Evolutionary conservation across 345 rosid species (phyloP).

Genomic region (Raphanus sativus): DNA sequence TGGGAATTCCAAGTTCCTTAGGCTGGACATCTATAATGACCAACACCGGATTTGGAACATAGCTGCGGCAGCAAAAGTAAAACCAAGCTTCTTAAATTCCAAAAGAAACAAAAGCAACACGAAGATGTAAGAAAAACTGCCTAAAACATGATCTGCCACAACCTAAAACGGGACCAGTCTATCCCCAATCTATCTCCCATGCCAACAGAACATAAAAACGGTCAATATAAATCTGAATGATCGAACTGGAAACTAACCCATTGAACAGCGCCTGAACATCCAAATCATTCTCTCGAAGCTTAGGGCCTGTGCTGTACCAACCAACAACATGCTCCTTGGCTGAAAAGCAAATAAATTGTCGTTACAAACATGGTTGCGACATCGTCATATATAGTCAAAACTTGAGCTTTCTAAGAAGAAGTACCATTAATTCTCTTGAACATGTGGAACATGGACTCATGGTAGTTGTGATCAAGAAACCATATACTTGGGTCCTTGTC

Average conservation of each 20-base stretch:
- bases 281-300: neutral
- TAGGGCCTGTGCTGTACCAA: neutral
- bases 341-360: neutral
- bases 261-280: neutral
- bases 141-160: neutral
- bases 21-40: neutral
- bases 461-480: conserved; percentile 98
- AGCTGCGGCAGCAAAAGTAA: neutral
- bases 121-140: neutral
- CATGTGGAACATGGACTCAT: conserved; percentile 94
- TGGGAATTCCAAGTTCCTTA: neutral
- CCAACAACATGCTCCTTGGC: neutral
- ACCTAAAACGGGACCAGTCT: neutral
- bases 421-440: conserved; percentile 90
- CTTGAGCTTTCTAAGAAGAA: neutral
- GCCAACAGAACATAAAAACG: neutral
- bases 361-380: neutral
- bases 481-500: conserved; percentile 87
- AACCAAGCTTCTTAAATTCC: neutral
- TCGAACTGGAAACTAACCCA: neutral
- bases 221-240: neutral
- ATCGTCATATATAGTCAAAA: neutral
- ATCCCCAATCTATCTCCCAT: neutral
- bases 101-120: neutral
- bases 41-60: neutral